phyloP scores from a whole-genome alignment of 176 grass and related monocot species.

The Carex cristatella region DNA sequence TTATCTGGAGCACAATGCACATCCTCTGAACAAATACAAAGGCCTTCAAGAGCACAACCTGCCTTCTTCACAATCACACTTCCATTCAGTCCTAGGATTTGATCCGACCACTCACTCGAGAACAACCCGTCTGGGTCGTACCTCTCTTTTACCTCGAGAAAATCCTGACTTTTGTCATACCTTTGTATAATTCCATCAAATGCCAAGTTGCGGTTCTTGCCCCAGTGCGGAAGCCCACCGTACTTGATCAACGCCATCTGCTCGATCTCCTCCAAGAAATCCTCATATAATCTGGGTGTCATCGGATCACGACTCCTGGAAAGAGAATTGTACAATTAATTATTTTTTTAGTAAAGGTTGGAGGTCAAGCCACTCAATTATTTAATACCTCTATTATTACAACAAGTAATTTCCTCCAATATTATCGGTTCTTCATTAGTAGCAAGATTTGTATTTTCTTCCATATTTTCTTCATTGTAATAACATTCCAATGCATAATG shows the following conservation, averaged over 20 bases:
- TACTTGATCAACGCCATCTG: constrained; percentile 76
- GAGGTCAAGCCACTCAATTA: too few species aligned
- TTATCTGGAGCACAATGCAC: constrained; percentile 54
- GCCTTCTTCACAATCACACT: background rate
- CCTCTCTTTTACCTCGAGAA: constrained; percentile 34
- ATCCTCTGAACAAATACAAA: constrained; percentile 55
- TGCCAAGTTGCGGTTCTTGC: constrained; percentile 69
- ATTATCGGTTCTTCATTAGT: too few species aligned
- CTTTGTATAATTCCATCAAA: constrained; percentile 33
- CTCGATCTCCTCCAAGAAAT: constrained; percentile 71
- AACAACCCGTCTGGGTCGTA: constrained; percentile 48
- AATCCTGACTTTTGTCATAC: constrained; percentile 26
- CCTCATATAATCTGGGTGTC: constrained; percentile 37
- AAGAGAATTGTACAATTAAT: background rate
- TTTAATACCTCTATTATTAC: too few species aligned
- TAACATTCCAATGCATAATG: too few species aligned
- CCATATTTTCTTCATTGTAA: too few species aligned
- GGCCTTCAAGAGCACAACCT: constrained; percentile 55
- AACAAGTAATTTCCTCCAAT: too few species aligned
- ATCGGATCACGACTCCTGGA: constrained; percentile 28
- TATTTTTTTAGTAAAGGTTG: too few species aligned
- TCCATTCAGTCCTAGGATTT: constrained; percentile 42
- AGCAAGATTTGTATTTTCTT: too few species aligned
- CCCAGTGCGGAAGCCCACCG: constrained; percentile 60
- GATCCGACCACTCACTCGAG: constrained; percentile 58